Evolutionary conservation across 2,329 filamentous ascomycete genomes (phyloP).

Genomic region (Rhinocladiella similis): DNA sequence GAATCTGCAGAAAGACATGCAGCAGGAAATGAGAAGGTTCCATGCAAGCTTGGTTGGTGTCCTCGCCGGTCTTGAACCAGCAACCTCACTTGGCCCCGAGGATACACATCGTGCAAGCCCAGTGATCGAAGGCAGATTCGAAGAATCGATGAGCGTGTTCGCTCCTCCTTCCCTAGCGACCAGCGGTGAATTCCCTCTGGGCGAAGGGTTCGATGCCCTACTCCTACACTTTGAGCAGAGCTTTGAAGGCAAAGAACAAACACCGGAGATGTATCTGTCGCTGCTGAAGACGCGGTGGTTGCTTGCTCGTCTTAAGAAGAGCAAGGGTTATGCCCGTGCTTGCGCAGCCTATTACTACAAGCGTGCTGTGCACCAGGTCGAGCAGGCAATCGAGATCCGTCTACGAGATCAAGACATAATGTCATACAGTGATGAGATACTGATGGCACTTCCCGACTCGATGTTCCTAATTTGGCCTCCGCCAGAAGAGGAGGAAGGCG

Average conservation of each 20-base stretch:
- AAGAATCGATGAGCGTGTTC: background rate
- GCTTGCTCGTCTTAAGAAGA: background rate
- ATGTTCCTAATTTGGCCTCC: conserved; percentile 4
- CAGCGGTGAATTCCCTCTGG: background rate
- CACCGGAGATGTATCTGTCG: conserved; percentile 7
- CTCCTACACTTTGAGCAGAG: conserved; percentile 4
- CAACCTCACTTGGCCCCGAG: background rate
- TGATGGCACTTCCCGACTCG: background rate
- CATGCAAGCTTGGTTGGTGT: background rate
- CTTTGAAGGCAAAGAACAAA: background rate
- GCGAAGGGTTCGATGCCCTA: conserved; percentile 5
- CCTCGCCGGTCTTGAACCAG: background rate
- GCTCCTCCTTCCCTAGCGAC: background rate
- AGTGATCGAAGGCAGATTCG: background rate
- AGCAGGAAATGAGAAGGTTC: conserved; percentile 4
- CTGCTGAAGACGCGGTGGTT: conserved; percentile 11
- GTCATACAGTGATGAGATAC: conserved; percentile 2
- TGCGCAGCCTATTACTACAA: conserved; percentile 8
- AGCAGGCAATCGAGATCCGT: conserved; percentile 4
- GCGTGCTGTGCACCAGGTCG: conserved; percentile 6
- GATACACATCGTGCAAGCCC: conserved; percentile 3
- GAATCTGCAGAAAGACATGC: conserved; percentile 2
- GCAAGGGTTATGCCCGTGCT: background rate
- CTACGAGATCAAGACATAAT: background rate
- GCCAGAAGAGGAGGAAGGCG: background rate